A percentile compares a stretch with the other conserved stretches of the same genome.
Evolutionary conservation across 768 basidiomycete genomes (phyloP).

Genomic region (Auricularia sp.): DNA sequence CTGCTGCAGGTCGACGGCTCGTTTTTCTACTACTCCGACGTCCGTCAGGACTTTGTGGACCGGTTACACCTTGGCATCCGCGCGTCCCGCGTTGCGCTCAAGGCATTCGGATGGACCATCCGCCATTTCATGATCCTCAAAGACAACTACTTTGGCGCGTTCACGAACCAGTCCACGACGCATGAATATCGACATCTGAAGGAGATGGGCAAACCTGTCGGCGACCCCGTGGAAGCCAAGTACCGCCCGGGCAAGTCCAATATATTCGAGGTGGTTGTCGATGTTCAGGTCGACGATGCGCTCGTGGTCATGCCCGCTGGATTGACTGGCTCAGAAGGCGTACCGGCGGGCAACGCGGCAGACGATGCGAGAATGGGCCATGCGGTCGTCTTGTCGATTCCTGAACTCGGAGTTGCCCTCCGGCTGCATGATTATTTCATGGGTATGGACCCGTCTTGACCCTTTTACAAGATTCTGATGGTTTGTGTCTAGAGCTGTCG

Average conservation of each 20-base stretch:
- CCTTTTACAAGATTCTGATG: not conserved
- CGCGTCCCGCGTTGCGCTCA: constrained; percentile 47
- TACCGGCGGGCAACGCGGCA: constrained; percentile 4
- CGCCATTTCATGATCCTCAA: constrained; percentile 80
- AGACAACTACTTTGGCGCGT: constrained; percentile 90
- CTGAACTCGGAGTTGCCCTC: constrained; percentile 66
- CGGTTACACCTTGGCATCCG: constrained; percentile 58
- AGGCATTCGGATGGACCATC: constrained; percentile 77
- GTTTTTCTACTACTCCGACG: constrained; percentile 64
- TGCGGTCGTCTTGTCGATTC: constrained; percentile 45
- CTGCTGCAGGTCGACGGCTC: constrained; percentile 51
- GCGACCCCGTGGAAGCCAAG: constrained; percentile 73
- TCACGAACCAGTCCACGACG: constrained; percentile 86
- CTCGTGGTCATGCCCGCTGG: constrained; percentile 57
- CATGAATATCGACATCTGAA: constrained; percentile 75
- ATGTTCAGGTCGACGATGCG: constrained; percentile 41
- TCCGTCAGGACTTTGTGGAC: constrained; percentile 64
- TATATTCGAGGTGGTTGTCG: constrained; percentile 64
- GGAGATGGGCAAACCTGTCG: constrained; percentile 45
- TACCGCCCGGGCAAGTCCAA: constrained; percentile 80
- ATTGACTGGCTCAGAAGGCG: constrained; percentile 49
- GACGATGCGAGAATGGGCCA: constrained; percentile 37
- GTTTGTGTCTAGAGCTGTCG: constrained; percentile 52
- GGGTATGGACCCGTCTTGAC: constrained; percentile 40
- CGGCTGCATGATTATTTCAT: constrained; percentile 81